A percentile compares a stretch with the other conserved stretches of the same genome.
Conservation (phyloP, 2,329 filamentous ascomycete genomes). For the Diaporthe eres region DNA sequence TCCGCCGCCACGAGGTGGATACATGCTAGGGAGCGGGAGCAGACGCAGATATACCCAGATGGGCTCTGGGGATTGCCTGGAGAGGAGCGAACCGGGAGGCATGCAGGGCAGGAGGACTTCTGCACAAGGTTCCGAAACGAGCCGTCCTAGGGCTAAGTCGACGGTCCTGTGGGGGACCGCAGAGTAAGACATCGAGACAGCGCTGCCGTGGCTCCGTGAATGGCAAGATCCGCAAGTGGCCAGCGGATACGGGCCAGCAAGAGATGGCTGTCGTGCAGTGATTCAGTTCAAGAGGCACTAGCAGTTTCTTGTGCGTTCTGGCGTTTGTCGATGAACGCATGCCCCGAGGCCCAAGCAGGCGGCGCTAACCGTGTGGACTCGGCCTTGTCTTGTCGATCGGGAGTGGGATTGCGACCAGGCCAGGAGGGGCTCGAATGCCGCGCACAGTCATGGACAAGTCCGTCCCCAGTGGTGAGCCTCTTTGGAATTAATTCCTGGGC, state of each 20-base stretch:
- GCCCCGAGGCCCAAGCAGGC: slow-evolving; percentile 37
- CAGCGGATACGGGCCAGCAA: slow-evolving; percentile 26
- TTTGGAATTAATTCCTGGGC: slow-evolving; percentile 19
- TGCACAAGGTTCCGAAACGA: slow-evolving; percentile 26
- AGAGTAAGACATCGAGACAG: slow-evolving; percentile 40
- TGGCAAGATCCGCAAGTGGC: slow-evolving; percentile 30
- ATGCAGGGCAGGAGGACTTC: slow-evolving; percentile 19
- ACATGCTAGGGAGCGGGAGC: slow-evolving; percentile 13
- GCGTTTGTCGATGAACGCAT: slow-evolving; percentile 33
- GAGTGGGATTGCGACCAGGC: slow-evolving; percentile 6
- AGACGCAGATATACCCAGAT: slow-evolving; percentile 22
- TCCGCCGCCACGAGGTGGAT: slow-evolving; percentile 12
- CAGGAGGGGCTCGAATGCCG: slow-evolving; percentile 17
- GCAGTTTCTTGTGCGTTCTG: slow-evolving; percentile 36
- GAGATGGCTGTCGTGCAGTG: slow-evolving; percentile 31
- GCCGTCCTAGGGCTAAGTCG: slow-evolving; percentile 15
- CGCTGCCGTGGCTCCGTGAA: slow-evolving; percentile 34
- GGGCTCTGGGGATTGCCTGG: not conserved
- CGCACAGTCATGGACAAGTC: slow-evolving; percentile 25
- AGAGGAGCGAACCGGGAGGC: not conserved
- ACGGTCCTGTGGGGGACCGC: slow-evolving; percentile 34
- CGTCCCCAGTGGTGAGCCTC: slow-evolving; percentile 2
- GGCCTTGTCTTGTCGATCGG: slow-evolving; percentile 9
- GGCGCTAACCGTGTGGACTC: slow-evolving; percentile 30
- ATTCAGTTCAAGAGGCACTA: slow-evolving; percentile 36